Percentiles rank a stretch among this genome's conserved stretches.
Evolutionary conservation across 345 rosid species (phyloP).

Genomic region (Eutrema japonicum): DNA sequence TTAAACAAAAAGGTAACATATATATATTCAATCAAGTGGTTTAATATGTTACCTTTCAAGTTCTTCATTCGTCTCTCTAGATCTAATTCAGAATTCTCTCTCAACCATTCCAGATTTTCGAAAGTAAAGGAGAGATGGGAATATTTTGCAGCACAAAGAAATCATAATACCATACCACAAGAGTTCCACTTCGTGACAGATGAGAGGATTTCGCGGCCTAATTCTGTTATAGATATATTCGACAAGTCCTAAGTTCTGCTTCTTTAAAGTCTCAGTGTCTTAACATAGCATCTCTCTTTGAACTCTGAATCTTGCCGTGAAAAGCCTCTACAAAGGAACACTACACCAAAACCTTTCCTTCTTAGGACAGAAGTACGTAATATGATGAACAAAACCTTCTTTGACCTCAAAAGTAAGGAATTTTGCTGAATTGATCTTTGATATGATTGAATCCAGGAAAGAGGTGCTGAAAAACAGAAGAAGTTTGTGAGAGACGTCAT

Average conservation of each 20-base stretch:
- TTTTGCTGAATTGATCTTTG: neutral
- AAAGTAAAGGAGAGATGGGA: constrained; percentile 10
- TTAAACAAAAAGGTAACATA: constrained; percentile 67
- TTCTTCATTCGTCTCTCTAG: neutral
- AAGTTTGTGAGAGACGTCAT: constrained; percentile 10
- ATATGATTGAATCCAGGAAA: constrained; percentile 3
- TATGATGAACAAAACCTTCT: neutral
- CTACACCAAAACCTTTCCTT: constrained; percentile 12
- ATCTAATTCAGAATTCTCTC: neutral
- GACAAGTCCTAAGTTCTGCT: constrained; percentile 10
- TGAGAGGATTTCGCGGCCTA: constrained; percentile 11
- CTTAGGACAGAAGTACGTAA: constrained; percentile 11
- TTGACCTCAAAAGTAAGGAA: neutral
- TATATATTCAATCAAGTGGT: constrained; percentile 23
- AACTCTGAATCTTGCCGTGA: constrained; percentile 13
- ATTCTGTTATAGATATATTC: neutral
- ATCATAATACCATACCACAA: neutral
- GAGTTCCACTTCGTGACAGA: neutral
- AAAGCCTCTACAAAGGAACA: constrained; percentile 11
- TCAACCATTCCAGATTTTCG: constrained; percentile 36
- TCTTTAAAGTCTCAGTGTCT: neutral
- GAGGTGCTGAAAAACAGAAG: constrained; percentile 16
- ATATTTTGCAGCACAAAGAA: constrained; percentile 1
- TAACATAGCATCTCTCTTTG: neutral
- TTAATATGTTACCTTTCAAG: neutral